phyloP scores from a whole-genome alignment of 345 rosid species.

The Brassica cretica region DNA sequence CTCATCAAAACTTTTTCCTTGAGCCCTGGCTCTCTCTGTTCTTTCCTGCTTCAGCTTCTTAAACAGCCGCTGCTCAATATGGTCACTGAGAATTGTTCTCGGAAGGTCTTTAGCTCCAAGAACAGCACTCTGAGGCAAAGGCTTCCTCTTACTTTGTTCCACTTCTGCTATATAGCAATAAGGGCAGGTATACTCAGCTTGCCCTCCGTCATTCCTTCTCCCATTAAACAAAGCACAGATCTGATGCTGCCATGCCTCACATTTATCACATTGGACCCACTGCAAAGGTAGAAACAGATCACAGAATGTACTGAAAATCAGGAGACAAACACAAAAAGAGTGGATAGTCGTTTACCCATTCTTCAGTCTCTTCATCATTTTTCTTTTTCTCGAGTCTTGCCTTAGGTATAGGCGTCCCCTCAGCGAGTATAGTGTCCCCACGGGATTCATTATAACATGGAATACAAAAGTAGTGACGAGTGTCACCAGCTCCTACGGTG shows the following conservation, averaged over 20 bases:
- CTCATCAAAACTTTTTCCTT: conserved; percentile 90
- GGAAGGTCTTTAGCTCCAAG: conserved; percentile 99
- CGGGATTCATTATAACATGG: conserved; percentile 98
- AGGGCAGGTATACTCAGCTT: conserved; percentile 99
- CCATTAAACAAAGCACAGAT: conserved; percentile 99
- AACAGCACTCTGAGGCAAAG: conserved; percentile 97
- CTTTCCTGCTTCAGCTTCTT: conserved; percentile 79
- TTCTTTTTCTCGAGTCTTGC: conserved; percentile 96
- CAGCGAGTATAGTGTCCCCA: conserved; percentile 75
- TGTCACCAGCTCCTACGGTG: conserved; percentile 94
- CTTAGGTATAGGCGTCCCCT: conserved; percentile 76
- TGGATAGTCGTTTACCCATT: conserved; percentile 67
- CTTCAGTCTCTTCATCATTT: conserved; percentile 99
- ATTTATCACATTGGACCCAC: conserved; percentile 99
- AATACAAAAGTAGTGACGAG: conserved; percentile 93
- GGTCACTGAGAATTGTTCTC: conserved; percentile 92
- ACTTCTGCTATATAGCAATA: conserved; percentile 90
- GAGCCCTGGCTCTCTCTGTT: conserved; percentile 79
- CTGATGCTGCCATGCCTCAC: conserved; percentile 99
- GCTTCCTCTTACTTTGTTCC: conserved; percentile 88
- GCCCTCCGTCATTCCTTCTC: conserved; percentile 97
- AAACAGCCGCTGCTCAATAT: conserved; percentile 85
- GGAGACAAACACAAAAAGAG: conserved; percentile 6
- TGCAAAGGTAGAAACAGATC: conserved; percentile 41
- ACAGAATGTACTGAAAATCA: conserved; percentile 4